Evolutionary conservation across 2,329 filamentous ascomycete genomes (phyloP), one percentile per base, ranked within the genome.

Genomic region (Parascedosporium putredinis): DNA sequence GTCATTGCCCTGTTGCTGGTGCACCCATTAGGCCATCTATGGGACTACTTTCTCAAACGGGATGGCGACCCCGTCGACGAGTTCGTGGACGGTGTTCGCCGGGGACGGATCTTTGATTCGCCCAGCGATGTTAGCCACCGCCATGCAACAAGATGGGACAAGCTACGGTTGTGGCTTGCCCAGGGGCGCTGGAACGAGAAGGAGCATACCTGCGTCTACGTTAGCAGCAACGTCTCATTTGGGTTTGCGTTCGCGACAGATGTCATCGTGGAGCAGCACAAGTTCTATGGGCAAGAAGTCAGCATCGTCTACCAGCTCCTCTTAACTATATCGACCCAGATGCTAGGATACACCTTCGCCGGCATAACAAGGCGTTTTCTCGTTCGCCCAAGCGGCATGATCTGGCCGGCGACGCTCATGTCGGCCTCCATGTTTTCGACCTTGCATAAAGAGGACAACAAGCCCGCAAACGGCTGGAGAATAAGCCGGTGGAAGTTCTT

Each of bases 341-440:
- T 93, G 24, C 70, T 94, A 29, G 88, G 88, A 12, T 94, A 94
- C 63, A 83, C 88, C 3, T 88, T 95, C 62, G 88, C 88, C 46
- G 88, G 88, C 2, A 72, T 95, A 40, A 86, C 86, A 2, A 75
- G 88, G 51, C 79, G 86, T 46, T 93, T 89, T 62, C 74, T 95
- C 4, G 88, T 95, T 24, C 80, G 87, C 23, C 88, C 88, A 0
- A 86, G 85, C 54, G 86, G 86, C 52, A 94, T 95, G 85, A 88
- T 95, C 45, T 95, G 88, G 88, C 88, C 88, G 1, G 84, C 85
- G 20, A 94, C 88, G 0, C 71, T 95, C 46, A 89, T 91, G 75
- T 91, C 88, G 18, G 88, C 87, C 1, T 84, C 88, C 58, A 90
- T 95, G 86, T 93, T 95, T 59, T 84, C 82, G 3, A 91, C 87